Percentiles rank a stretch among this genome's conserved stretches.
phyloP scores from a whole-genome alignment of 495 filamentous ascomycete species.

The Xylaria intraflava region DNA sequence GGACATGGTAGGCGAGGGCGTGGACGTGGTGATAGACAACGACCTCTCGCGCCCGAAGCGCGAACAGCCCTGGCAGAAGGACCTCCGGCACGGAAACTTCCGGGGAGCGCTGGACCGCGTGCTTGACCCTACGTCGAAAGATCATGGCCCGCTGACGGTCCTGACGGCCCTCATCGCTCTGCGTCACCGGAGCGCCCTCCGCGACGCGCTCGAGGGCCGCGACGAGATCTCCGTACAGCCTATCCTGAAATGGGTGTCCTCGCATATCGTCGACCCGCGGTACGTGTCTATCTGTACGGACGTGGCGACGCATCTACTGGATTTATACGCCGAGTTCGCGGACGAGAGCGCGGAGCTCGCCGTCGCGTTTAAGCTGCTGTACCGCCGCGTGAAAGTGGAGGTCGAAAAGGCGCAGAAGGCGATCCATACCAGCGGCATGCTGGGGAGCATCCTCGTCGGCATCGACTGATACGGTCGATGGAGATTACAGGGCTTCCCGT shows the following conservation, averaged over 20 bases:
- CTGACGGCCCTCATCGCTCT: conserved; percentile 78
- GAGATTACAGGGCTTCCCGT: conserved; percentile 11
- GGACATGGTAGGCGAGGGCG: conserved; percentile 78
- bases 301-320: conserved; percentile 68
- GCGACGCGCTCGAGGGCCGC: conserved; percentile 72
- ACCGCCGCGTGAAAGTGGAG: conserved; percentile 61
- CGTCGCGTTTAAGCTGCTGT: conserved; percentile 54
- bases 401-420: conserved; percentile 78
- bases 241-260: conserved; percentile 73
- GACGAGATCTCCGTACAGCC: conserved; percentile 78
- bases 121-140: conserved; percentile 40
- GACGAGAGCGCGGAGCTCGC: conserved; percentile 69
- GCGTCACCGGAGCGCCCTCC: conserved; percentile 78
- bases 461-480: not conserved
- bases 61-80: conserved; percentile 69
- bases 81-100: conserved; percentile 74
- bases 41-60: conserved; percentile 46
- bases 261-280: conserved; percentile 70
- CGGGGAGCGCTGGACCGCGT: conserved; percentile 70
- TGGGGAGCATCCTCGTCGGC: conserved; percentile 59
- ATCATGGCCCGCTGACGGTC: conserved; percentile 50
- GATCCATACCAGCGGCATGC: conserved; percentile 72
- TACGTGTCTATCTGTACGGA: conserved; percentile 73
- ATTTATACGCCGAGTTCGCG: conserved; percentile 79
- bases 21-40: conserved; percentile 77